Percentiles rank a stretch among this genome's conserved stretches.
Evolutionary conservation across 164 flowering plant species (phyloP).

Genomic region (Stephania yunnanensis): DNA sequence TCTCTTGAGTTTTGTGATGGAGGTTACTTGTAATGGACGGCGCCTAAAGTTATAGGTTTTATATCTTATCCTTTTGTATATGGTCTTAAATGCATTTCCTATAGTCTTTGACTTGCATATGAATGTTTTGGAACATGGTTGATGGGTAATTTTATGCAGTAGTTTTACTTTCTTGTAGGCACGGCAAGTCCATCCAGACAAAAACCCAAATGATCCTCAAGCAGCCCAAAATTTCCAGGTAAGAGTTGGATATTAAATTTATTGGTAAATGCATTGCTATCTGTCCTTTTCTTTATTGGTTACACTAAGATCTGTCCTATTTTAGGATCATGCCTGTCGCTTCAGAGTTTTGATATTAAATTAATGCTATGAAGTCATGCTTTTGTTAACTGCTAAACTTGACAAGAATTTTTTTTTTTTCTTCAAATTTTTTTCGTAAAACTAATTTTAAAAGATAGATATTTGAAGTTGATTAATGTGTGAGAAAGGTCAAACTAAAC

Average conservation of each 20-base stretch:
- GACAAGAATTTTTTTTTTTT: not conserved
- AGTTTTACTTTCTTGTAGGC: constrained; percentile 24
- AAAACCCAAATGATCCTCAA: constrained; percentile 38
- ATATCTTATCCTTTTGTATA: not conserved
- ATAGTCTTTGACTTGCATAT: not conserved
- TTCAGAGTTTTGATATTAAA: not conserved
- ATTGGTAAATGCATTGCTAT: not conserved
- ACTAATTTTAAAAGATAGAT: not conserved
- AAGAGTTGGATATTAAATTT: constrained; percentile 10
- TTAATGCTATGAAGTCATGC: not conserved
- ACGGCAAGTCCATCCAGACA: constrained; percentile 42
- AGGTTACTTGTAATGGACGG: not conserved
- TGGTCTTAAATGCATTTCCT: not conserved
- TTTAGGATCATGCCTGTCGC: not conserved
- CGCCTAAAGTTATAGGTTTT: not conserved
- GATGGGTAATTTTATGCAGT: constrained; percentile 3
- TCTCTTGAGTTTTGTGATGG: not conserved
- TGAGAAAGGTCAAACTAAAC: not conserved
- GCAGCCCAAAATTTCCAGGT: constrained; percentile 39
- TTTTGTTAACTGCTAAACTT: not conserved
- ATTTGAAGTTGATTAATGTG: not conserved
- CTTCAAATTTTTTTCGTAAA: too few relatives aligned
- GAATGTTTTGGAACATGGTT: not conserved
- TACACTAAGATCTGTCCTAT: not conserved
- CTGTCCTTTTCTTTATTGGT: constrained; percentile 2